phyloP scores from a whole-genome alignment of 345 rosid species.

The Linum usitatissimum region DNA sequence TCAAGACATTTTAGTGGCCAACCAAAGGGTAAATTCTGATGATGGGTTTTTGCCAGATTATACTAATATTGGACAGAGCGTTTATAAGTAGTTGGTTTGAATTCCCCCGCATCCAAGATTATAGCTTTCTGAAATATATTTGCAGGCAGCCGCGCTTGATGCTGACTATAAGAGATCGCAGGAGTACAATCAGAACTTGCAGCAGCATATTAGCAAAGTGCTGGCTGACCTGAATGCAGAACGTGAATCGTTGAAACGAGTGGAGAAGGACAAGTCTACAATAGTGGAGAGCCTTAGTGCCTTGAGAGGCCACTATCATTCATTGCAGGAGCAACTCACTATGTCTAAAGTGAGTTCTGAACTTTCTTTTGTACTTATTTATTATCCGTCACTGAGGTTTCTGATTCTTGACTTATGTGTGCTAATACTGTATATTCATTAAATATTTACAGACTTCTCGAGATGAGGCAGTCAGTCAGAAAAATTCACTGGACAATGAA shows the following conservation, averaged over 20 bases:
- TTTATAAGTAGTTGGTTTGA: background rate
- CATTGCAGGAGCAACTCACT: constrained; percentile 70
- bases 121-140: constrained; percentile 6
- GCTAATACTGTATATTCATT: background rate
- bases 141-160: constrained; percentile 55
- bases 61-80: background rate
- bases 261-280: constrained; percentile 68
- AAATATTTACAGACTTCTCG: constrained; percentile 42
- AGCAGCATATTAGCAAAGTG: constrained; percentile 68
- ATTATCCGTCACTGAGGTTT: background rate
- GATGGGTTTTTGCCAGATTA: background rate
- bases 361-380: constrained; percentile 3
- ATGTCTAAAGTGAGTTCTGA: constrained; percentile 43
- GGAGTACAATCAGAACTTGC: constrained; percentile 76
- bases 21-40: constrained; percentile 43
- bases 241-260: constrained; percentile 48
- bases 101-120: background rate
- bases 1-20: constrained; percentile 54
- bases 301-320: constrained; percentile 68
- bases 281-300: constrained; percentile 74
- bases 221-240: constrained; percentile 49
- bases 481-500: constrained; percentile 51
- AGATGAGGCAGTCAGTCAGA: constrained; percentile 61
- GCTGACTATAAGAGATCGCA: constrained; percentile 67
- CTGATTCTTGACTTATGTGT: background rate